Evolutionary conservation across 2,329 filamentous ascomycete genomes (phyloP), one percentile per base, ranked within the genome.

Genomic region (Nemania sp.): DNA sequence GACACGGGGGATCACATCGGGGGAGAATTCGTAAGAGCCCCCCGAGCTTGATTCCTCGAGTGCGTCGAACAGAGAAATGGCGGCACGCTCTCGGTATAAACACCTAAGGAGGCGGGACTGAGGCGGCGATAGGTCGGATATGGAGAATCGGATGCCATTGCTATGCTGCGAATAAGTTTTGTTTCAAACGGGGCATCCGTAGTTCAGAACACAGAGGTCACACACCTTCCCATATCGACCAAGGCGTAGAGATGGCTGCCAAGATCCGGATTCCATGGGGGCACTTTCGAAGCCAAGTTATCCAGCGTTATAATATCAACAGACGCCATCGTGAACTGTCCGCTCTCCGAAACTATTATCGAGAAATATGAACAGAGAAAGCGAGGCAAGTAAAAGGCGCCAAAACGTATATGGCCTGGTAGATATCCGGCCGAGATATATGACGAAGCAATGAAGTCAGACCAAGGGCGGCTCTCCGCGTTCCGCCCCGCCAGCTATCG

Each of bases 121-220:
- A 3, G 87, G 85, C 20, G 89, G 87, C 3, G 87, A 83, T n/a
- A 96, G 82, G 66, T 92, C 87, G 9, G 92, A 91, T 70, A 97
- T 91, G 46, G 91, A 94, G 80, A 96, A 96, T 57, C 93, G 91
- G 69, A 97, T 94, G 69, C 92, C 93, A 79, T 97, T 97, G 80
- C 92, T 91, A 67, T 17, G 54, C 34, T 50, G 18, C 29, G 20
- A 11, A 46, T 67, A 25, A 63, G 60, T 45, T 32, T 46, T 40
- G 39, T 32, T 35, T 40, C 20, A 42, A 40, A n/a, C 18, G 35
- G 29, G 35, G 20, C 15, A 42, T 42, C 29, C 5, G 35, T 17
- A 4, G 18, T 4, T 35, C n/a, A 5, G 50, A 55, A 46, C n/a
- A 37, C 12, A 25, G 32, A 29, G 29, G 29, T 57, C 53, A 74